Percentiles rank a stretch among this genome's conserved stretches.
Conservation (phyloP, 306 rosid species). For the Mimosa bimucronata region DNA sequence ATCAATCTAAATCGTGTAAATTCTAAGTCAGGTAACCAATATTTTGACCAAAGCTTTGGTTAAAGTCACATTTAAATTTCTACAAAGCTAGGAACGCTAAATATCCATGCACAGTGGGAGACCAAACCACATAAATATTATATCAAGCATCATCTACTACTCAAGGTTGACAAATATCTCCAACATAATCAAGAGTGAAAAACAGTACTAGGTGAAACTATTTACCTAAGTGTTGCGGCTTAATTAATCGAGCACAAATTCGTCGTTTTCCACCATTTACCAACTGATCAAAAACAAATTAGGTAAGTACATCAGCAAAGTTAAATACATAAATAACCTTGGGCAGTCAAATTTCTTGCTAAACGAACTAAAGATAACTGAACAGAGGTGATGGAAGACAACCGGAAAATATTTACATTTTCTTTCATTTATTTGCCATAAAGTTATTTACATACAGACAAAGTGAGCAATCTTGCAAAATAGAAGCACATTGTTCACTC, state of each 20-base stretch:
- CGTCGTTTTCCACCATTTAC: constrained; percentile 39
- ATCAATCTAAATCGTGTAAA: too few relatives aligned
- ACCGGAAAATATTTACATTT: background rate
- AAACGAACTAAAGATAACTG: background rate
- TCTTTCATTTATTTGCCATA: constrained; percentile 1
- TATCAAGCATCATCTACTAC: background rate
- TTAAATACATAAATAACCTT: constrained; percentile 3
- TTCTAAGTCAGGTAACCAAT: too few relatives aligned
- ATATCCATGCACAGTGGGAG: too few relatives aligned
- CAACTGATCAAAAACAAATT: constrained; percentile 48
- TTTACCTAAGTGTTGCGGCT: constrained; percentile 58
- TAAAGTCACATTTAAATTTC: too few relatives aligned
- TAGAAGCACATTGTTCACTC: background rate
- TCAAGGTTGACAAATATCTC: background rate
- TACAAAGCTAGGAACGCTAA: too few relatives aligned
- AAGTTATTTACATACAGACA: background rate
- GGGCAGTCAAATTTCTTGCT: constrained; percentile 18
- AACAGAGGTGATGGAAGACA: background rate
- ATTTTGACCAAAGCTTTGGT: too few relatives aligned
- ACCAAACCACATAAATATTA: background rate
- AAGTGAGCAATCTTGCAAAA: background rate
- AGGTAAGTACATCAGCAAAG: constrained; percentile 13
- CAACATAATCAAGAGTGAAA: constrained; percentile 19
- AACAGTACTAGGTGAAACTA: background rate
- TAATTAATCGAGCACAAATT: constrained; percentile 58